Evolutionary conservation across 345 rosid genomes (phyloP), one percentile per base, ranked within the genome.

Genomic region (Eucalyptus viminalis): DNA sequence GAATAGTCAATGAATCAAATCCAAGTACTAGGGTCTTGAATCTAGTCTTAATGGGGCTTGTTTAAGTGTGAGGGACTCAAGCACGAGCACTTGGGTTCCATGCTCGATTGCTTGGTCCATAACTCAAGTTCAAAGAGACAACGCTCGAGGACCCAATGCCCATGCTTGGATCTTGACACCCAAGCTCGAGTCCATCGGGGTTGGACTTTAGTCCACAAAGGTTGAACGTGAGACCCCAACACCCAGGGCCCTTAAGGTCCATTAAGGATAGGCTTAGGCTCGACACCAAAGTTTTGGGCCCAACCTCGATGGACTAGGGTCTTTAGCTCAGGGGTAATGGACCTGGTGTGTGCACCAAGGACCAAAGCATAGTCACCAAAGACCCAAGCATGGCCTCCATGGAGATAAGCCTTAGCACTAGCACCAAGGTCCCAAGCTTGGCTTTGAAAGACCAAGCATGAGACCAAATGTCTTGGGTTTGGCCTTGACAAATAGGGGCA

Each of bases 261-360:
- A 53, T 53, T 53, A 4, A 21, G 58, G 25, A 11, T 53, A 8
- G 5, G 58, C 24, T 53, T 53, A 53, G 58, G 58, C 11, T 8
- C 3, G 2, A 8, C 13, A 25, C 1, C 0, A 24, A 3, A 25
- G 62, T 2, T 56, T 25, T 0, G 3, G 1, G 62, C 6, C 29
- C 13, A 56, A 56, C 6, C 62, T 56, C 2, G 4, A 9, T 22
- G 62, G 62, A 56, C 62, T 24, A 24, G 1, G 29, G 43, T 56
- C 62, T 56, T 2, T 3, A 25, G 13, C 62, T 56, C 0, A 56
- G 2, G 0, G 11, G 24, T 11, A 24, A 24, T 9, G 13, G 29
- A 56, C 14, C 0, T 24, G 3, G 29, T 24, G 13, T 2, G 0
- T 24, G 62, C 62, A 24, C 12, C 62, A 22, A 53, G 56, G 22